Percentiles rank a stretch among this genome's conserved stretches.
These are phyloP conservation scores for Madurella mycetomatis DNA, from an alignment of 2,329 filamentous ascomycete species.

Conservation along the genomic window DNA sequence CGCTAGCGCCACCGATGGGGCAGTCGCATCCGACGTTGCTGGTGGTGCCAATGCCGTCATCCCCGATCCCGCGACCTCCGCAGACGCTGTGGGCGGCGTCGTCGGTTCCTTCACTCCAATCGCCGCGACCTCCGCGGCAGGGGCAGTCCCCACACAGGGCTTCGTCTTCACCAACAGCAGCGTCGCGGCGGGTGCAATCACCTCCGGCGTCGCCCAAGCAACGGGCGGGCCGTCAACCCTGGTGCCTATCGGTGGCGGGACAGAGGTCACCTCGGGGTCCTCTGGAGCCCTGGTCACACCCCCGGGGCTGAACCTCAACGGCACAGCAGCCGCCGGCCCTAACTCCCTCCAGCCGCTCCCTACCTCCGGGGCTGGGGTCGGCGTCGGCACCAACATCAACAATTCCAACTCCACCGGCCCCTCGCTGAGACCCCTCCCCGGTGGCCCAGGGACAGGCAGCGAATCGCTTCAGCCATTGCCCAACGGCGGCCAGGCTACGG, in stretches of 20 bases:
- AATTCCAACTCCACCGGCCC: not conserved
- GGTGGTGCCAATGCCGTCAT: not conserved
- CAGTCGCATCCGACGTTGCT: not conserved
- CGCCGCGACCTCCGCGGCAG: not conserved
- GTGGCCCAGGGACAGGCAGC: not conserved
- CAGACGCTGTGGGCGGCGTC: not conserved
- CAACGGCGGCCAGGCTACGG: not conserved
- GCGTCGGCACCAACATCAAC: not conserved
- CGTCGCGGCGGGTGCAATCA: too few relatives aligned
- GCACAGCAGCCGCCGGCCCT: not conserved
- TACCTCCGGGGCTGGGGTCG: not conserved
- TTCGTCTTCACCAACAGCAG: slow-evolving; percentile 11
- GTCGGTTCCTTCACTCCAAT: slow-evolving; percentile 13
- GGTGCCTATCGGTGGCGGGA: not conserved
- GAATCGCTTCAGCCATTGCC: slow-evolving; percentile 1
- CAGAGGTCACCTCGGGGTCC: not conserved
- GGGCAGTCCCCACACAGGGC: not conserved
- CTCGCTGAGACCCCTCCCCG: slow-evolving; percentile 3
- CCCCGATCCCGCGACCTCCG: not conserved
- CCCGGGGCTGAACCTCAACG: not conserved
- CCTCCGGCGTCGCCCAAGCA: slow-evolving; percentile 3
- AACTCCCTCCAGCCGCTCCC: not conserved
- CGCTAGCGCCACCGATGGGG: not conserved
- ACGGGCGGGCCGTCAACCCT: not conserved
- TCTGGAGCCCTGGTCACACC: not conserved